A percentile compares a stretch with the other conserved stretches of the same genome.
These are phyloP conservation scores for Ramaria sp. DNA, from an alignment of 768 basidiomycete genomes.

Conservation along the genomic window DNA sequence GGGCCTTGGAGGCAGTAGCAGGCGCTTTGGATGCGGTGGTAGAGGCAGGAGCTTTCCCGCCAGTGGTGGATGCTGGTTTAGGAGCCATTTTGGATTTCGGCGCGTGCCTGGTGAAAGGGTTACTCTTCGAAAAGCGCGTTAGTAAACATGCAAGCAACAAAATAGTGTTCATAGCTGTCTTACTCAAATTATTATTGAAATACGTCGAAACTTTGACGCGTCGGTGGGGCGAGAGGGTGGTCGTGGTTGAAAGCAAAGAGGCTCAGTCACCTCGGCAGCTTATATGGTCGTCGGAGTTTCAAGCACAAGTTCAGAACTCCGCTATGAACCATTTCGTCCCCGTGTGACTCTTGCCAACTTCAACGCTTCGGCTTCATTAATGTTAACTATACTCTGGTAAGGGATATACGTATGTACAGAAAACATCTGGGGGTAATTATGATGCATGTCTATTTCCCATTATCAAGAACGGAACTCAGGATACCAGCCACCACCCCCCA, in stretches of 20 bases:
- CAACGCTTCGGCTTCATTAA: no score
- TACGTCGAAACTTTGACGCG: neutral
- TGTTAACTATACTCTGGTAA: no score
- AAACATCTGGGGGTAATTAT: no score
- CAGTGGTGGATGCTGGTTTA: conserved; percentile 39
- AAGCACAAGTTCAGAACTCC: neutral
- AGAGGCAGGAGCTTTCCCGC: conserved; percentile 43
- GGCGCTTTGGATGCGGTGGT: conserved; percentile 28
- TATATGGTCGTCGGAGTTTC: conserved; percentile 1
- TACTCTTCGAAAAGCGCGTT: neutral
- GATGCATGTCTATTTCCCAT: neutral
- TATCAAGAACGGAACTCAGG: neutral
- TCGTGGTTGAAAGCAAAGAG: neutral
- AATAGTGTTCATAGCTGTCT: neutral
- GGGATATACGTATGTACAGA: neutral
- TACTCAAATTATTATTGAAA: neutral
- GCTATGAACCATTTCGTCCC: neutral
- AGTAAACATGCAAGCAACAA: neutral
- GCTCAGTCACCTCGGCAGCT: neutral
- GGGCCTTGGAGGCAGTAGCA: conserved; percentile 47
- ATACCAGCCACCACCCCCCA: conserved; percentile 11
- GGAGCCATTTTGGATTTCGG: neutral
- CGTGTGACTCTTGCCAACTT: neutral
- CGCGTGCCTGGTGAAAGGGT: neutral
- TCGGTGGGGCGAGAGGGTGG: neutral